Percentiles rank a stretch among this genome's conserved stretches.
phyloP scores from a whole-genome alignment of 2,329 filamentous ascomycete species.

The Ophiocordyceps sinensis region DNA sequence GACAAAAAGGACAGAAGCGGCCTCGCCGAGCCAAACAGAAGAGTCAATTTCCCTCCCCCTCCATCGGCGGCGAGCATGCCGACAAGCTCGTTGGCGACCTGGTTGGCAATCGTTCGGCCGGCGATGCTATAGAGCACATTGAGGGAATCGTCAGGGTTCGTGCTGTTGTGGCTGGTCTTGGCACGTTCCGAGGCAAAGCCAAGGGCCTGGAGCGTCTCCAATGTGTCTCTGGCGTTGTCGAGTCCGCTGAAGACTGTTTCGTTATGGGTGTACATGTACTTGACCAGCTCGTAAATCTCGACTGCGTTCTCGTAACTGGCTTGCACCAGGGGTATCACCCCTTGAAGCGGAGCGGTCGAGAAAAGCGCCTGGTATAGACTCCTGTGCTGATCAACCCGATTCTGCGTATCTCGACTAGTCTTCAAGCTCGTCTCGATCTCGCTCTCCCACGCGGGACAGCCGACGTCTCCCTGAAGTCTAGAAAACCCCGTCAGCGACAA shows the following conservation, averaged over 20 bases:
- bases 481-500: neutral
- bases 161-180: slow-evolving; percentile 40
- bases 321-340: slow-evolving; percentile 17
- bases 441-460: slow-evolving; percentile 22
- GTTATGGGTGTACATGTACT: slow-evolving; percentile 39
- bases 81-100: slow-evolving; percentile 21
- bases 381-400: slow-evolving; percentile 13
- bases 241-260: slow-evolving; percentile 25
- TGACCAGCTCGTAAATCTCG: slow-evolving; percentile 38
- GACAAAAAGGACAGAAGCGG: slow-evolving; percentile 41
- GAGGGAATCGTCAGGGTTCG: slow-evolving; percentile 17
- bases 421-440: slow-evolving; percentile 14
- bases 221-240: slow-evolving; percentile 11
- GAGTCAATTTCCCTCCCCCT: slow-evolving; percentile 31
- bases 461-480: slow-evolving; percentile 23
- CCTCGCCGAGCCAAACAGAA: slow-evolving; percentile 39
- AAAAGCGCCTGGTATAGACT: slow-evolving; percentile 30
- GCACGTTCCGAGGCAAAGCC: slow-evolving; percentile 54
- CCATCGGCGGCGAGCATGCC: slow-evolving; percentile 22
- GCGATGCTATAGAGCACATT: slow-evolving; percentile 30
- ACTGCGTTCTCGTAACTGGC: slow-evolving; percentile 35
- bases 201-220: slow-evolving; percentile 40
- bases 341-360: slow-evolving; percentile 18
- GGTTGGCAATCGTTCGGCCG: slow-evolving; percentile 35
- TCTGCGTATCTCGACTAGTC: slow-evolving; percentile 9